Conservation (phyloP, 106 monocot species). For the Cymbidium sinense region DNA sequence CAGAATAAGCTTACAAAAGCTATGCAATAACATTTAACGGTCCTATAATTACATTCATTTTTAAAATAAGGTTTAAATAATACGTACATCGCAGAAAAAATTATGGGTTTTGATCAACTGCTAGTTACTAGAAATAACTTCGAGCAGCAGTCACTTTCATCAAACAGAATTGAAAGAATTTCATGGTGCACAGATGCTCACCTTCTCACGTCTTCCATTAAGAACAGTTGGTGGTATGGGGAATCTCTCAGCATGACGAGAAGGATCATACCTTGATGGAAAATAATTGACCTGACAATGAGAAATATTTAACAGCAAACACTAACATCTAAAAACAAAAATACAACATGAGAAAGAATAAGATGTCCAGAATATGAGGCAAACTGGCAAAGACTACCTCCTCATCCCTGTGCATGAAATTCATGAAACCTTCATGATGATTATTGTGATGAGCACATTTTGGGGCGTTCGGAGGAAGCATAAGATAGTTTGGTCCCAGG, state of each 20-base stretch:
- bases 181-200: constrained; percentile 10
- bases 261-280: constrained; percentile 62
- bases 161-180: not conserved
- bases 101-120: not conserved
- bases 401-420: too few species aligned
- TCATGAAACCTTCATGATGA: constrained; percentile 68
- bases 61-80: not conserved
- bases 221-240: constrained; percentile 41
- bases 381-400: constrained; percentile 43
- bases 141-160: too few species aligned
- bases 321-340: not conserved
- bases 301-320: not conserved
- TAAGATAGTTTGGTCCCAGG: constrained; percentile 67
- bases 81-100: not conserved
- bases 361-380: not conserved
- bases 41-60: too few species aligned
- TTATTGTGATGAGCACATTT: constrained; percentile 63
- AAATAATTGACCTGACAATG: constrained; percentile 69
- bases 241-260: constrained; percentile 43
- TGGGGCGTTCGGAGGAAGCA: constrained; percentile 69
- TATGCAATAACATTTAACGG: too few species aligned
- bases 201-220: constrained; percentile 54
- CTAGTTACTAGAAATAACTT: not conserved
- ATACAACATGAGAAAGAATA: not conserved
- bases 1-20: too few species aligned